phyloP scores from a whole-genome alignment of 139 green algal genomes.

The Yamagishiella unicocca region DNA sequence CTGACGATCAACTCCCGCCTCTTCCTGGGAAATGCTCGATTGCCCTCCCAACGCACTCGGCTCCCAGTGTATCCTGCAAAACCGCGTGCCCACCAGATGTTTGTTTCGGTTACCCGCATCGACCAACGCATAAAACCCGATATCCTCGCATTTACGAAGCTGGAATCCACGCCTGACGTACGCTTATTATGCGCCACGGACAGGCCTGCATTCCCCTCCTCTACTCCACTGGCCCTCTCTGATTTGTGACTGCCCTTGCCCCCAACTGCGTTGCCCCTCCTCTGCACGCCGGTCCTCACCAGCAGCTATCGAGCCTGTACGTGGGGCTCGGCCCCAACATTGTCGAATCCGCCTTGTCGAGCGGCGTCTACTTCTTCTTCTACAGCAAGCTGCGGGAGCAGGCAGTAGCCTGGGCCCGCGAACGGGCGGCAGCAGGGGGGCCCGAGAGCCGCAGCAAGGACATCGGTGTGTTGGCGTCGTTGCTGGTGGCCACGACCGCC shows the following conservation, averaged over 20 bases:
- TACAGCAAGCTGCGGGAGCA: slow-evolving; percentile 38
- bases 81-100: too few species aligned
- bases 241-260: not conserved
- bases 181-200: too few species aligned
- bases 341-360: slow-evolving; percentile 55
- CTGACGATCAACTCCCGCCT: too few species aligned
- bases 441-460: slow-evolving; percentile 38
- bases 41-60: too few species aligned
- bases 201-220: too few species aligned
- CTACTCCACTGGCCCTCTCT: too few species aligned
- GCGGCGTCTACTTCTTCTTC: slow-evolving; percentile 63
- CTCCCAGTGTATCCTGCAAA: too few species aligned
- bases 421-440: not conserved
- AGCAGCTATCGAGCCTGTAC: slow-evolving; percentile 46
- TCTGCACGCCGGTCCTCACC: not conserved
- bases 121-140: too few species aligned
- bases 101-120: too few species aligned
- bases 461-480: slow-evolving; percentile 77
- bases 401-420: slow-evolving; percentile 29
- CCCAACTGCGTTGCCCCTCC: not conserved
- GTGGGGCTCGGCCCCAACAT: slow-evolving; percentile 39
- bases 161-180: too few species aligned
- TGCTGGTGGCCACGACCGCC: slow-evolving; percentile 80
- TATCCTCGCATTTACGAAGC: too few species aligned
- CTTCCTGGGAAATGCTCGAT: too few species aligned